phyloP scores from a whole-genome alignment of 2,329 filamentous ascomycete genomes.

The Coniochaeta hoffmannii region DNA sequence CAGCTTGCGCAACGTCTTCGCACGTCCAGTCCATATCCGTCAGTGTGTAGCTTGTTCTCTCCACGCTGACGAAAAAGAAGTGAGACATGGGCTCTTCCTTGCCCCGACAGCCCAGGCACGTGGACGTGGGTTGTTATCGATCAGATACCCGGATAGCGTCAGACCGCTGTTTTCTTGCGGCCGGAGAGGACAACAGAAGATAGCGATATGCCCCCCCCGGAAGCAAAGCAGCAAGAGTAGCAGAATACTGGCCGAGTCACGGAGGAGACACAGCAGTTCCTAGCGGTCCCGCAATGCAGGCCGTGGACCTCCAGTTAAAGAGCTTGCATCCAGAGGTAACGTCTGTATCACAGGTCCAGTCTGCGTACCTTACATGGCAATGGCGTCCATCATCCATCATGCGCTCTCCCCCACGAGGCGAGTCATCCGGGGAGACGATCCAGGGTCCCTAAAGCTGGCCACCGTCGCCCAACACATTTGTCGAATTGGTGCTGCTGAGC shows the following conservation, averaged over 20 bases:
- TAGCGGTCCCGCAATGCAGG: not conserved
- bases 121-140: not conserved
- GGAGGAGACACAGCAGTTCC: not conserved
- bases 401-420: not conserved
- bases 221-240: not conserved
- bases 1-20: not conserved
- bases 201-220: not conserved
- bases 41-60: not conserved
- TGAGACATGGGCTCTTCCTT: not conserved
- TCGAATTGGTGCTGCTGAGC: not conserved
- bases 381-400: not conserved
- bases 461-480: not conserved
- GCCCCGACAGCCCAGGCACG: not conserved
- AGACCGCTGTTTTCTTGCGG: slow-evolving; percentile 1
- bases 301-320: not conserved
- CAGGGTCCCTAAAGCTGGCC: not conserved
- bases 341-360: not conserved
- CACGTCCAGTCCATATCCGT: not conserved
- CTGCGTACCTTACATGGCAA: not conserved
- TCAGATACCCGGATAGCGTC: not conserved
- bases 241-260: not conserved
- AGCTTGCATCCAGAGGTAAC: not conserved
- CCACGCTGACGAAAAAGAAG: not conserved
- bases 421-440: not conserved
- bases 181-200: not conserved